Evolutionary conservation across 1,139 yeast genomes (phyloP), one percentile per base, ranked within the genome.

Genomic region (Taphrina wiesneri): DNA sequence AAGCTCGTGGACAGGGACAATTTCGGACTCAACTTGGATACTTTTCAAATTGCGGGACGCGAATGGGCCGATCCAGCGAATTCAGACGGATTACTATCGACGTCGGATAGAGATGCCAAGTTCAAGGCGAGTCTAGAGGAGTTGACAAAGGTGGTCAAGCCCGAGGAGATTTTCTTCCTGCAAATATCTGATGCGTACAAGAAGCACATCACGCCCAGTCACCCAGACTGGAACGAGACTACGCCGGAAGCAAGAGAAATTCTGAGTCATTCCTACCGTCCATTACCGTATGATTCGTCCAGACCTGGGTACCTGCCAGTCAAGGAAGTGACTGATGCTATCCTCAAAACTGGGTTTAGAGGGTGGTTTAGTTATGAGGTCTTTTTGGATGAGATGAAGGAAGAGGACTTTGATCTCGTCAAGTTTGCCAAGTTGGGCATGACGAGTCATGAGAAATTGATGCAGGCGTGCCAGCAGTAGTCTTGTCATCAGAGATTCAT

Each of bases 281-380:
- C 64, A 1, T 54, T 67, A 11, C 63, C 68, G 32, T 67, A 43
- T 46, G 69, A 67, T 19, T 15, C 56, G 1, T 32, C 30, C 15
- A 62, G 39, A 17, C 56, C 56, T 15, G 68, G 61, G 23, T 67
- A 65, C 45, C 30, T 67, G 17, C 69, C 69, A 2, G 43, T 62
- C 28, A 60, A 61, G 49, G 43, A 54, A 19, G 51, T 65, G 30
- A 52, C 61, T 15, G 32, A 54, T 7, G 47, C 68, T 1, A 49
- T 67, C 17, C 46, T 57, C 26, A 53, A 26, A 28, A 34, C 59
- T 45, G 66, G 66, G n/a, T 65, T 54, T 30, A n/a, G 62, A 3
- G 68, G 69, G 5, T 66, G 67, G 67, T 56, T 67, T 46, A 43
- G 59, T n/a, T 41, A 54, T 39, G 69, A 67, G 51, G 34, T 65